Base-by-base conservation (phyloP, 345 rosid genomes). In the Odontarrhena argentea region DNA sequence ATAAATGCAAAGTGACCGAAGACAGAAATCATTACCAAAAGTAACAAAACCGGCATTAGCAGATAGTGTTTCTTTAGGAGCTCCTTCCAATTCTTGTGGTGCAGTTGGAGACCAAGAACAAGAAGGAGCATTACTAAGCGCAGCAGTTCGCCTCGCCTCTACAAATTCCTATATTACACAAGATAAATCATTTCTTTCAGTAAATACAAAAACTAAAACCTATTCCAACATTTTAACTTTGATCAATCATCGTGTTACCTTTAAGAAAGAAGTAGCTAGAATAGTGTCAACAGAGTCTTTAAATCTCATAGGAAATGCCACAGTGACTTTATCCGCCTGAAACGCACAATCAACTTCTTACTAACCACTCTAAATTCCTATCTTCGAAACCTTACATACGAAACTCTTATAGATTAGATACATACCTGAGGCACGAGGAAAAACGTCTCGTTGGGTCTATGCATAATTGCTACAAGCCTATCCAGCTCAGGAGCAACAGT, bases 1-100 rank as follows among this genome's bases (percentile, higher is more conserved):
- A 13, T 30, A 28, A 45, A 11, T n/a, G 44, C 36, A 65, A 6
- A 51, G 60, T 15, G 5, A 63, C 22, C 13, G 12, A 38, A 36
- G 37, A 25, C 25, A 57, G 46, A 41, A 15, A 56, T 22, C 59
- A 82, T 88, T 88, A 95, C 97, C 96, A 68, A 95, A 91, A 72
- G 96, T 80, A 34, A 95, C 96, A 79, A 91, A 95, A 80, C 99
- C 96, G 11, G 99, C 97, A 79, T 89, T 95, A 56, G 92, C 92
- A 34, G 82, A 79, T 73, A 89, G 71, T 58, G 91, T 84, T 68
- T 95, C 89, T 35, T 76, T 79, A 63, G 96, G 86, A 74, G 80
- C 88, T 70, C 79, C 87, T 70, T 86, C 82, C 41, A 91, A 64
- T 64, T 91, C 97, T 4, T 61, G 55, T 2, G 97, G 97, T 60